phyloP scores from a whole-genome alignment of 2,329 filamentous ascomycete genomes.

The Xylaria sp. region DNA sequence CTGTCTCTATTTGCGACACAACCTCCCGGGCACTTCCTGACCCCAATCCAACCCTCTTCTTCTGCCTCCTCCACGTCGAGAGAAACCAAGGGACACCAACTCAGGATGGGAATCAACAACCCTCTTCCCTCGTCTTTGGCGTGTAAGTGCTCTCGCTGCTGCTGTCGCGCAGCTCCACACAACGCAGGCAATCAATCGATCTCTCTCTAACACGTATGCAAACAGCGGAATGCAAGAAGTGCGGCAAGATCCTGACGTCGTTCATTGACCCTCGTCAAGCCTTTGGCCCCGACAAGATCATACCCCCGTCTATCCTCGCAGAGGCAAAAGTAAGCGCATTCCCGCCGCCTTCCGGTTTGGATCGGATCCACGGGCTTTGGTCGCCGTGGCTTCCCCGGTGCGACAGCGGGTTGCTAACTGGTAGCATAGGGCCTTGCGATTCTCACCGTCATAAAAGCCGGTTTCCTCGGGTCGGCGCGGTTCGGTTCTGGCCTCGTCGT shows the following conservation, averaged over 20 bases:
- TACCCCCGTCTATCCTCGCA: conserved; percentile 85
- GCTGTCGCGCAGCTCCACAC: conserved; percentile 1
- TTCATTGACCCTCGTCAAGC: conserved; percentile 93
- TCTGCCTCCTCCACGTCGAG: neutral
- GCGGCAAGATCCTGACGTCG: conserved; percentile 89
- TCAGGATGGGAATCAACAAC: conserved; percentile 65
- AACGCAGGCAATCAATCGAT: conserved; percentile 20
- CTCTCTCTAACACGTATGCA: conserved; percentile 12
- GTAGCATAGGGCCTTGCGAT: conserved; percentile 72
- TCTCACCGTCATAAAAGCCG: conserved; percentile 84
- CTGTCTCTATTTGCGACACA: conserved; percentile 2
- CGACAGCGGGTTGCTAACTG: conserved; percentile 3
- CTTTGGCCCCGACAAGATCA: conserved; percentile 96
- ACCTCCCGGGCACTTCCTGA: conserved; percentile 2
- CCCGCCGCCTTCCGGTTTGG: conserved; percentile 1
- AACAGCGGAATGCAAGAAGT: conserved; percentile 95
- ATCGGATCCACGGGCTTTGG: conserved; percentile 1
- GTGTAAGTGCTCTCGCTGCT: conserved; percentile 54
- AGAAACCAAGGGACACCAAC: conserved; percentile 7
- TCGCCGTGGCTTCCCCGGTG: conserved; percentile 4
- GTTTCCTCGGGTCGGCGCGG: conserved; percentile 80
- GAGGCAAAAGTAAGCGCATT: conserved; percentile 75
- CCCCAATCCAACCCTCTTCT: conserved; percentile 7
- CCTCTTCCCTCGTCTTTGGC: conserved; percentile 68
- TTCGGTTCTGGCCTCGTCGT: conserved; percentile 84